A percentile compares a stretch with the other conserved stretches of the same genome.
phyloP scores from a whole-genome alignment of 1,284 basidiomycete genomes.

The Wallemia ichthyophaga region DNA sequence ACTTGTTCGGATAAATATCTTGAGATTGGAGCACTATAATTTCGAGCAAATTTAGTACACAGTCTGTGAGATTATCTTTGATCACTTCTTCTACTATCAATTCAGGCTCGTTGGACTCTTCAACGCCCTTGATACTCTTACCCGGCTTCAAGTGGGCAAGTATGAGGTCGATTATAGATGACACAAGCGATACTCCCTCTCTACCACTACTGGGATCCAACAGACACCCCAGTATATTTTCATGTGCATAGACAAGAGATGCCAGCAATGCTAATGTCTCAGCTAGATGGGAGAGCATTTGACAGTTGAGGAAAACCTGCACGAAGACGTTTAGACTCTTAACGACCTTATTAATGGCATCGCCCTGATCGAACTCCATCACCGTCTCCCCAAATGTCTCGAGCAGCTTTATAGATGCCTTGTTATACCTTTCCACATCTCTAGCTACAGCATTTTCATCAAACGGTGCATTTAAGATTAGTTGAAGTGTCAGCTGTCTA shows the following conservation, averaged over 20 bases:
- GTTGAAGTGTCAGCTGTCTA: not conserved
- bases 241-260: not conserved
- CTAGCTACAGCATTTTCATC: not conserved
- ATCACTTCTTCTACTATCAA: not conserved
- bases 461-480: not conserved
- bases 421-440: not conserved
- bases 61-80: not conserved
- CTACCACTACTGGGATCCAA: not conserved
- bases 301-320: not conserved
- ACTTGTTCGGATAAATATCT: not conserved
- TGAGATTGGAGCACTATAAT: not conserved
- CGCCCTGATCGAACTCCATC: not conserved
- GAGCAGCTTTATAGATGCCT: not conserved
- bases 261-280: not conserved
- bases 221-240: not conserved
- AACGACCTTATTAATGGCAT: not conserved
- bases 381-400: not conserved
- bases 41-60: not conserved
- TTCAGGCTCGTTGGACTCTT: not conserved
- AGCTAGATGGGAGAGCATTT: not conserved
- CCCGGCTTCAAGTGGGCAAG: not conserved
- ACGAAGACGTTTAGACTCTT: not conserved
- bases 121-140: not conserved
- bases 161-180: not conserved
- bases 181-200: not conserved